Conservation (phyloP, 2,329 filamentous ascomycete genomes). For the Ceratocystis eucalypticola region DNA sequence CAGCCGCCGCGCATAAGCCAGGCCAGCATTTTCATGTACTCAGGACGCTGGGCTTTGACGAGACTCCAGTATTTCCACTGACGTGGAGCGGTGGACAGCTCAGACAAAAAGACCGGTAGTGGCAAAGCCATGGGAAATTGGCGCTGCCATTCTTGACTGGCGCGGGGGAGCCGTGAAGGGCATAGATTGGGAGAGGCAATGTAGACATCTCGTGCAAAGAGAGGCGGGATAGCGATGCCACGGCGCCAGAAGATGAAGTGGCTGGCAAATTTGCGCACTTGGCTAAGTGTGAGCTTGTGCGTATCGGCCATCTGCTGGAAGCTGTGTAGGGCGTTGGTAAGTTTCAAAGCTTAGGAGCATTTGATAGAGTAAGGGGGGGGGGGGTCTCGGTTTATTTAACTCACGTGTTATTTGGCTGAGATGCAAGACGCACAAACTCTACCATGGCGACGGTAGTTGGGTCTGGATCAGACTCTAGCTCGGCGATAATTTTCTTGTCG, state of each 20-base stretch:
- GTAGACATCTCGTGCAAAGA: slow-evolving; percentile 82
- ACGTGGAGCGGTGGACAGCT: slow-evolving; percentile 65
- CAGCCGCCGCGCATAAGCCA: slow-evolving; percentile 89
- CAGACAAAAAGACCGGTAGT: slow-evolving; percentile 74
- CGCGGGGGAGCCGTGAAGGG: slow-evolving; percentile 53
- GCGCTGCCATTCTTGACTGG: slow-evolving; percentile 57
- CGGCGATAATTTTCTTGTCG: slow-evolving; percentile 57
- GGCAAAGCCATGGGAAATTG: slow-evolving; percentile 73
- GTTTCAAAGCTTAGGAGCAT: not conserved
- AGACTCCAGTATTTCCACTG: slow-evolving; percentile 76
- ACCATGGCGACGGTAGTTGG: slow-evolving; percentile 65
- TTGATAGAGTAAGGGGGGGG: not conserved
- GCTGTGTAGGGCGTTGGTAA: slow-evolving; percentile 23
- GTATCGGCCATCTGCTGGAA: slow-evolving; percentile 58
- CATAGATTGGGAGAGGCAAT: slow-evolving; percentile 85
- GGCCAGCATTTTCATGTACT: slow-evolving; percentile 80
- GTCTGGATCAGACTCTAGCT: slow-evolving; percentile 64
- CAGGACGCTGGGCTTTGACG: slow-evolving; percentile 60
- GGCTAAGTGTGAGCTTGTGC: slow-evolving; percentile 59
- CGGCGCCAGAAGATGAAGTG: slow-evolving; percentile 95
- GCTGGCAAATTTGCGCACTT: slow-evolving; percentile 76
- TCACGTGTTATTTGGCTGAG: slow-evolving; percentile 51
- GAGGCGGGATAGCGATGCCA: slow-evolving; percentile 77
- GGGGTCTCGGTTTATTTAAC: slow-evolving; percentile 22
- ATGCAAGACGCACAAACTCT: slow-evolving; percentile 61